Conservation (phyloP, 148 eudicot genomes). For the Gaultheria prostrata region DNA sequence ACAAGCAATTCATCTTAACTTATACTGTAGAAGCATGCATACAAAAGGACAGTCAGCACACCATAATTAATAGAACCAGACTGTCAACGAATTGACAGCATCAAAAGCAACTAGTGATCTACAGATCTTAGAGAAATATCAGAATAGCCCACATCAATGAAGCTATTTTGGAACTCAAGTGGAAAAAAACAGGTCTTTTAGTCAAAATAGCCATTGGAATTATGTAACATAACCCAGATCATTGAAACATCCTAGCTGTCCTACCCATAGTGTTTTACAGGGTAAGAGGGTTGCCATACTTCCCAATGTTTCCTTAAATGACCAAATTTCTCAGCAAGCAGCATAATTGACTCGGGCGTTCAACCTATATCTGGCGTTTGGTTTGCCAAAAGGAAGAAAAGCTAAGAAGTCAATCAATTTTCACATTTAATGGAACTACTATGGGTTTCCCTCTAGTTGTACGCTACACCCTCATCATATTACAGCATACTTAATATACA, state of each 20-base stretch:
- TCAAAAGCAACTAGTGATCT: background rate
- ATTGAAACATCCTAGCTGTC: background rate
- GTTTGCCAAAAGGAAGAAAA: background rate
- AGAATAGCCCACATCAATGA: background rate
- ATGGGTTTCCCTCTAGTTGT: background rate
- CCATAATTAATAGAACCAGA: background rate
- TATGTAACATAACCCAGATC: background rate
- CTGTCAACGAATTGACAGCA: background rate
- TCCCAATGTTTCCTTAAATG: background rate
- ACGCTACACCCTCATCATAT: background rate
- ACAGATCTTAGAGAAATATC: background rate
- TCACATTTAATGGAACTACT: background rate
- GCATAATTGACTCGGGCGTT: background rate
- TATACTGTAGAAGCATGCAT: background rate
- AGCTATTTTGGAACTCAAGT: background rate
- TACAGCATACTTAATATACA: background rate
- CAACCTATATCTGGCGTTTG: background rate
- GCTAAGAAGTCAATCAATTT: background rate
- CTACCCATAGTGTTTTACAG: background rate
- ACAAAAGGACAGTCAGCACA: constrained; percentile 6
- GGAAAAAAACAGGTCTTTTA: background rate
- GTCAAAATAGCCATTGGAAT: background rate
- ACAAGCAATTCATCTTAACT: background rate
- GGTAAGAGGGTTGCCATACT: background rate
- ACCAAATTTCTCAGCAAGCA: background rate